Evolutionary conservation across 176 grass and related monocot species (phyloP).

Genomic region (Oryza glaberrima): DNA sequence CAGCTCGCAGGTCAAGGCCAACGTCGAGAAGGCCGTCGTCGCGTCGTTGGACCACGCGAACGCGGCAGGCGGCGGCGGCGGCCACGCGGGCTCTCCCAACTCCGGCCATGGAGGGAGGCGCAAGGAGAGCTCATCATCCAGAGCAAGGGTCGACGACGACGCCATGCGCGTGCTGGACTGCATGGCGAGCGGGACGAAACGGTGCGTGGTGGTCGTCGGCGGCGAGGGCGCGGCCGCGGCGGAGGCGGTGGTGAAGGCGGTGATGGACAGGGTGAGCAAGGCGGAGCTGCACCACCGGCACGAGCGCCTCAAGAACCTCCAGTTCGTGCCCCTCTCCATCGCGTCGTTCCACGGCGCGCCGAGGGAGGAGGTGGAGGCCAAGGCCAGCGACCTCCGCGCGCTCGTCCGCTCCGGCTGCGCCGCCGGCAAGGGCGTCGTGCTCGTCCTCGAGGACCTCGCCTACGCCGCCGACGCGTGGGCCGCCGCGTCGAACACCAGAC

Average conservation of each 20-base stretch:
- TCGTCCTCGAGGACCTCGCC: slow-evolving; percentile 76
- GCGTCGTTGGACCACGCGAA: slow-evolving; percentile 13
- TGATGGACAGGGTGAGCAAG: slow-evolving; percentile 82
- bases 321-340: slow-evolving; percentile 65
- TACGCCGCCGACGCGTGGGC: slow-evolving; percentile 66
- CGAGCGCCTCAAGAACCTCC: slow-evolving; percentile 63
- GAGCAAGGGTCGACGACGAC: slow-evolving; percentile 29
- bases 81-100: background rate
- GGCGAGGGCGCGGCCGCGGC: slow-evolving; percentile 44
- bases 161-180: slow-evolving; percentile 63
- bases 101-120: background rate
- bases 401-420: slow-evolving; percentile 58
- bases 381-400: slow-evolving; percentile 56
- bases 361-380: slow-evolving; percentile 66
- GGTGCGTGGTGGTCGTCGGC: slow-evolving; percentile 61
- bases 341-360: slow-evolving; percentile 51
- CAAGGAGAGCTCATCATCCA: background rate
- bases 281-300: slow-evolving; percentile 51
- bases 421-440: slow-evolving; percentile 60
- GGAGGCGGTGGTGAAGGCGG: slow-evolving; percentile 52
- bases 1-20: slow-evolving; percentile 78
- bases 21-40: slow-evolving; percentile 65
- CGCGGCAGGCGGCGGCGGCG: background rate
- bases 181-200: slow-evolving; percentile 50
- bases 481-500: slow-evolving; percentile 38